These are phyloP conservation scores for Pulveroboletus sp. DNA, from an alignment of 1,284 basidiomycete species.

Conservation along the genomic window DNA sequence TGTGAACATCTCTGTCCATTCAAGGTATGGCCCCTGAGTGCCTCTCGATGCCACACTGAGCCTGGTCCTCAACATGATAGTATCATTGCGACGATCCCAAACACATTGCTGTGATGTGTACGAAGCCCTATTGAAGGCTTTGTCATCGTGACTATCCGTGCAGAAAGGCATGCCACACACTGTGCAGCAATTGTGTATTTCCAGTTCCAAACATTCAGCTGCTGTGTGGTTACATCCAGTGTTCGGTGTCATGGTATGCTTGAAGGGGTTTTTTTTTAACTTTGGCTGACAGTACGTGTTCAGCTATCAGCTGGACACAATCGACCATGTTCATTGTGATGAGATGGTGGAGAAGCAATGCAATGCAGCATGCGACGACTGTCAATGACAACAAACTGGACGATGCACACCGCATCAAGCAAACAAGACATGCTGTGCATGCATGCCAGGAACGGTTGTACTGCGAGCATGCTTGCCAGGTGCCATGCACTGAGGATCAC, in stretches of 20 bases:
- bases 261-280: neutral
- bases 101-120: conserved; percentile 50
- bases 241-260: conserved; percentile 52
- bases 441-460: conserved; percentile 50
- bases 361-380: conserved; percentile 45
- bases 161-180: conserved; percentile 45
- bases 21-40: conserved; percentile 39
- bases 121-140: conserved; percentile 47
- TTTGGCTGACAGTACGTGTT: conserved; percentile 3
- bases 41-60: neutral
- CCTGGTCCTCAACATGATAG: conserved; percentile 31
- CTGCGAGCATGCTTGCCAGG: conserved; percentile 56
- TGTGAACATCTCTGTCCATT: conserved; percentile 71
- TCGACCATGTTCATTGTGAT: conserved; percentile 45
- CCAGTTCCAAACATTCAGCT: conserved; percentile 45
- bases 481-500: conserved; percentile 49
- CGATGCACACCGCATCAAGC: conserved; percentile 10
- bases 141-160: conserved; percentile 63
- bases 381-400: conserved; percentile 16
- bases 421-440: conserved; percentile 44
- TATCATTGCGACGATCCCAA: conserved; percentile 65
- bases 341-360: conserved; percentile 46
- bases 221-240: conserved; percentile 61
- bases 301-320: conserved; percentile 47
- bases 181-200: conserved; percentile 58